A percentile compares a stretch with the other conserved stretches of the same genome.
These are phyloP conservation scores for carrot (Daucus carota) DNA, from an alignment of 129 eudicot genomes.

Conservation along the genomic window DNA sequence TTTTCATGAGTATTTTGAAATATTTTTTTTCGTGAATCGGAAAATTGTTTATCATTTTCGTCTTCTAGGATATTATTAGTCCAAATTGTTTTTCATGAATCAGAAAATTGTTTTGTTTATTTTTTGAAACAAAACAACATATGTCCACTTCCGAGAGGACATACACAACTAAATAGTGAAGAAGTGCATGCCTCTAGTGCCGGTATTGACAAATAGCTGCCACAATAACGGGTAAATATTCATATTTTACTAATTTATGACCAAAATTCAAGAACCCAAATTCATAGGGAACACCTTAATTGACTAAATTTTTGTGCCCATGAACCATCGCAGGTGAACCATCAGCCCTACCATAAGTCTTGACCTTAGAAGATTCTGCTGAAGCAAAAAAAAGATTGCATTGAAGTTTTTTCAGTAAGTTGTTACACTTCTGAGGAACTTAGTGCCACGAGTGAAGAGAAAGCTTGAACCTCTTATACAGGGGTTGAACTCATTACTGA, in stretches of 20 bases:
- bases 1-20: no score
- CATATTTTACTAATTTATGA: neutral
- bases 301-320: neutral
- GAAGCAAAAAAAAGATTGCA: conserved; percentile 8
- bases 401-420: conserved; percentile 11
- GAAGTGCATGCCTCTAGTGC: neutral
- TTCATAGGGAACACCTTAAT: neutral
- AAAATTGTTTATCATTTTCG: no score
- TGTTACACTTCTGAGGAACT: conserved; percentile 1
- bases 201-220: neutral
- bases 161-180: conserved; percentile 2
- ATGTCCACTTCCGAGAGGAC: neutral
- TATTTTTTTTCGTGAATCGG: no score
- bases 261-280: neutral
- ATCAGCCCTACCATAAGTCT: neutral
- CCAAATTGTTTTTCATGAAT: no score
- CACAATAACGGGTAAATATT: neutral
- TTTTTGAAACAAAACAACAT: neutral
- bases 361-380: conserved; percentile 7
- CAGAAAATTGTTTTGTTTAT: no score
- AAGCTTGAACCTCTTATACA: conserved; percentile 2
- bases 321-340: conserved; percentile 4
- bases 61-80: no score
- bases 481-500: conserved; percentile 6
- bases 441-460: conserved; percentile 6